phyloP scores from a whole-genome alignment of 2,329 filamentous ascomycete species.

The Didymella lethalis region DNA sequence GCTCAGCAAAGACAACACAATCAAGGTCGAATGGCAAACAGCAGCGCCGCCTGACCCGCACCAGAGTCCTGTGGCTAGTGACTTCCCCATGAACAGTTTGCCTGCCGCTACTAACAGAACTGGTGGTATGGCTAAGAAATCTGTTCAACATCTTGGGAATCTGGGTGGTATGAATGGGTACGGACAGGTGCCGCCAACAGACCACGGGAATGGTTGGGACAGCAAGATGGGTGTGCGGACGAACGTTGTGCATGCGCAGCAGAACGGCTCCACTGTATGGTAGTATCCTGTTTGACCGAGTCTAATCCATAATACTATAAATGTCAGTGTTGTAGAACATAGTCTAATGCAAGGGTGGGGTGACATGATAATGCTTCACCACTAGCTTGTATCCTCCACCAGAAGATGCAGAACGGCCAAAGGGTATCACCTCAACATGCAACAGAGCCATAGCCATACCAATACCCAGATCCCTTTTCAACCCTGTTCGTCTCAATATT shows the following conservation, averaged over 20 bases:
- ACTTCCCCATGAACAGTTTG: conserved; percentile 15
- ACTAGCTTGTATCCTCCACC: neutral
- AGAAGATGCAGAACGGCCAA: neutral
- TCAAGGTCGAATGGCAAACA: conserved; percentile 48
- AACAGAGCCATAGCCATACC: neutral
- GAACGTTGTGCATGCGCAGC: neutral
- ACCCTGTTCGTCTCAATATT: neutral
- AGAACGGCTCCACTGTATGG: conserved; percentile 8
- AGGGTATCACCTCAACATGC: neutral
- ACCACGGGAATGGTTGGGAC: conserved; percentile 2
- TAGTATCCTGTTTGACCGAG: neutral
- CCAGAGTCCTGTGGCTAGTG: conserved; percentile 4
- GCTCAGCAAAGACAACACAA: conserved; percentile 44
- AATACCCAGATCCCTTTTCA: neutral
- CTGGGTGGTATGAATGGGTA: neutral
- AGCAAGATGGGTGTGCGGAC: conserved; percentile 4
- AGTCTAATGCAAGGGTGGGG: neutral
- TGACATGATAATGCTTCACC: neutral
- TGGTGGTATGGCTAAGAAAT: conserved; percentile 3
- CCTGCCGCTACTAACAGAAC: conserved; percentile 6
- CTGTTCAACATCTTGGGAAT: conserved; percentile 4
- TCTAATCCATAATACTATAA: too few relatives aligned
- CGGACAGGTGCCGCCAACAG: neutral
- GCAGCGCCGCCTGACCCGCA: conserved; percentile 21
- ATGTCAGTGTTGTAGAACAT: too few relatives aligned